A percentile compares a stretch with the other conserved stretches of the same genome.
phyloP scores from a whole-genome alignment of 2,329 filamentous ascomycete genomes.

The Pyrenochaeta sp. region DNA sequence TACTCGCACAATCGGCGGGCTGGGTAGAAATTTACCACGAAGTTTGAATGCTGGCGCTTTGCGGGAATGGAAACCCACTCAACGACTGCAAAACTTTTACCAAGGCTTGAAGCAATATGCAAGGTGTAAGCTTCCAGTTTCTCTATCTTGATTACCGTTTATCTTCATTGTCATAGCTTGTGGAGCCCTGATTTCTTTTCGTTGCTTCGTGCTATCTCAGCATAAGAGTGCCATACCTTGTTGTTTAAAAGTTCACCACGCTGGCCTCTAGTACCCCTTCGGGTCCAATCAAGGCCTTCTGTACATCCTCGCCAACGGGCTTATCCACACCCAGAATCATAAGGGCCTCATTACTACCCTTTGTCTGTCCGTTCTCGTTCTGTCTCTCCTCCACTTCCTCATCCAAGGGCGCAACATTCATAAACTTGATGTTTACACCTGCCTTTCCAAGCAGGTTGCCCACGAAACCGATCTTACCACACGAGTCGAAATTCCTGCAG shows the following conservation, averaged over 20 bases:
- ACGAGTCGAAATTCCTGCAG: slow-evolving; percentile 81
- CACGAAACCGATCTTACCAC: slow-evolving; percentile 83
- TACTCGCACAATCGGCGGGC: too few species aligned
- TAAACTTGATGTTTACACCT: slow-evolving; percentile 80
- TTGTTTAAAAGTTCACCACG: slow-evolving; percentile 55
- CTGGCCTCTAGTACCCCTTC: slow-evolving; percentile 63
- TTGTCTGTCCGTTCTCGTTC: slow-evolving; percentile 27
- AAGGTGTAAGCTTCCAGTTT: too few species aligned
- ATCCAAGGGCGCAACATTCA: slow-evolving; percentile 73
- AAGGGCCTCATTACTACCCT: slow-evolving; percentile 69
- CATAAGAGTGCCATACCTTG: too few species aligned
- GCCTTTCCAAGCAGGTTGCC: slow-evolving; percentile 74
- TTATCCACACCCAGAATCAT: slow-evolving; percentile 83
- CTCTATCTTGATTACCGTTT: too few species aligned
- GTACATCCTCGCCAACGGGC: slow-evolving; percentile 66
- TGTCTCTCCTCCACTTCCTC: slow-evolving; percentile 41
- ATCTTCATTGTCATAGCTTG: too few species aligned
- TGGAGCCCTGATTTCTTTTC: too few species aligned
- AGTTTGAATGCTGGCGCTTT: too few species aligned
- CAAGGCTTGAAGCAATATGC: too few species aligned
- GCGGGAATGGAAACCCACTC: too few species aligned
- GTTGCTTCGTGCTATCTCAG: too few species aligned
- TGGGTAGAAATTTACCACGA: too few species aligned
- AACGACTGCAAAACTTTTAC: too few species aligned
- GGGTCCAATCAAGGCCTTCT: slow-evolving; percentile 57